Conservation (phyloP, 306 rosid species). For the Phaseolus lunatus region DNA sequence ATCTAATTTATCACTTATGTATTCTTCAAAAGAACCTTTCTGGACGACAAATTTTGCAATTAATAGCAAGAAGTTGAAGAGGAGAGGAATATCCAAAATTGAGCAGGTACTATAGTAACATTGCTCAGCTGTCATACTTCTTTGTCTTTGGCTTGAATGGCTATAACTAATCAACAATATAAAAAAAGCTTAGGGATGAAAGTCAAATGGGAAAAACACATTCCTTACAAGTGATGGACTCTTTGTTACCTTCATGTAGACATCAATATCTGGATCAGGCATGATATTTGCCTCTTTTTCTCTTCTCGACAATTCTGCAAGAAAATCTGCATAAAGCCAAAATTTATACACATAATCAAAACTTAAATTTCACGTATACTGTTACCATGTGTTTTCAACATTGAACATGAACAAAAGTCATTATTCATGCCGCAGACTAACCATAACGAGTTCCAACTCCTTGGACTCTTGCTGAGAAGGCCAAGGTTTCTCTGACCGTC, state of each 20-base stretch:
- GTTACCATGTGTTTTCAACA: neutral
- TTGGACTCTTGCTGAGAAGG: slow-evolving; percentile 87
- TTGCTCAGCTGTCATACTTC: too few species aligned
- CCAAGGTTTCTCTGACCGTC: slow-evolving; percentile 87
- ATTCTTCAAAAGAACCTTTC: too few species aligned
- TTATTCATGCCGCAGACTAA: slow-evolving; percentile 42
- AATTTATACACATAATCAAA: neutral
- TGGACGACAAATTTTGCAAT: too few species aligned
- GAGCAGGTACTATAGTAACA: too few species aligned
- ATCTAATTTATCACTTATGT: too few species aligned
- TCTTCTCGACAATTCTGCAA: slow-evolving; percentile 71
- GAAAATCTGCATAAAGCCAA: slow-evolving; percentile 53
- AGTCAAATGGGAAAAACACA: neutral
- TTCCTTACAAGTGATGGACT: neutral
- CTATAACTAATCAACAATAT: too few species aligned
- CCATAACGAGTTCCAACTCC: slow-evolving; percentile 80
- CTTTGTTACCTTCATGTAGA: slow-evolving; percentile 71
- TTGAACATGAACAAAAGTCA: neutral
- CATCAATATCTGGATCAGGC: slow-evolving; percentile 74
- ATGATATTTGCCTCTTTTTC: slow-evolving; percentile 49
- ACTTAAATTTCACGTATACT: neutral
- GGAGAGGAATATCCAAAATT: too few species aligned
- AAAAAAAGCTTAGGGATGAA: too few species aligned
- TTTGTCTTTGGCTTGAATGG: too few species aligned
- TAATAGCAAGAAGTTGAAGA: too few species aligned